Evolutionary conservation across 1,284 basidiomycete genomes (phyloP).

Genomic region (Caloboletus firmus): DNA sequence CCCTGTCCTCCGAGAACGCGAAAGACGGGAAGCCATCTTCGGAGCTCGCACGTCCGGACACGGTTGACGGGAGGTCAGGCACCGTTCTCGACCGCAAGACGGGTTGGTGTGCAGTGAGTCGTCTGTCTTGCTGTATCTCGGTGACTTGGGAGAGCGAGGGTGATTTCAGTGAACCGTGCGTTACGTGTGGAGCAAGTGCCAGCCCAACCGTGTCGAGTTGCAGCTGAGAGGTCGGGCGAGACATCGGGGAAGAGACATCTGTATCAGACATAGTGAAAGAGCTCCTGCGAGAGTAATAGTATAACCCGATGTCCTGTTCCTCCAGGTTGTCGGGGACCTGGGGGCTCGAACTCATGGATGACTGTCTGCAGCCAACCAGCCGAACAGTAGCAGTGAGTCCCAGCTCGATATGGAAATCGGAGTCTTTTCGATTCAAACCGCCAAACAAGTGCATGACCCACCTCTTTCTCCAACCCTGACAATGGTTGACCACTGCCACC

Average conservation of each 20-base stretch:
- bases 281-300: conserved; percentile 28
- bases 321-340: conserved; percentile 18
- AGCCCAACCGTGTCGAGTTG: conserved; percentile 3
- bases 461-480: not conserved
- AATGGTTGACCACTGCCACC: conserved; percentile 13
- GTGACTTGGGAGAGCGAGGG: conserved; percentile 26
- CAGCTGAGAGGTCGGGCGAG: conserved; percentile 18
- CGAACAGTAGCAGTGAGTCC: not conserved
- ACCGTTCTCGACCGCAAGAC: conserved; percentile 44
- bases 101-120: conserved; percentile 5
- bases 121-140: conserved; percentile 12
- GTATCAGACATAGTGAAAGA: conserved; percentile 28
- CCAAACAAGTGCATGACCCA: too few relatives aligned
- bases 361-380: not conserved
- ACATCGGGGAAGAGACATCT: conserved; percentile 22
- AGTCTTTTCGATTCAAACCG: conserved; percentile 9
- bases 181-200: not conserved
- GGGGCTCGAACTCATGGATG: conserved; percentile 13
- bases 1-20: conserved; percentile 47
- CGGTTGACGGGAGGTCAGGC: conserved; percentile 30
- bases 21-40: conserved; percentile 24
- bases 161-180: conserved; percentile 22
- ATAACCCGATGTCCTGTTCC: conserved; percentile 35
- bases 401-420: conserved; percentile 1
- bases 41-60: conserved; percentile 3